Conservation (phyloP, 257 asterid species). For the Nicotiana sylvestris region DNA sequence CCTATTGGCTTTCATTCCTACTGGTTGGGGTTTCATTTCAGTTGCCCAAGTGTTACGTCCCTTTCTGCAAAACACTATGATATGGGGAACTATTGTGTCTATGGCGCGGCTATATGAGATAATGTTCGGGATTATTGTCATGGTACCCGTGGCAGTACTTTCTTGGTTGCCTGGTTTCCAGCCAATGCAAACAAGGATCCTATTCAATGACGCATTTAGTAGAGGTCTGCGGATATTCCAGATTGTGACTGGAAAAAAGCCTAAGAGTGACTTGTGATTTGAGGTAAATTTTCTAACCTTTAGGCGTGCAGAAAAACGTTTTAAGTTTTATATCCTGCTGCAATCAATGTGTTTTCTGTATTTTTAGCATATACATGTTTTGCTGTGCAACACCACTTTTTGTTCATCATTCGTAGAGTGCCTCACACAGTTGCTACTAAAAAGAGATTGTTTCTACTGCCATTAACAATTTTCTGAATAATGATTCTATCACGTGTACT, state of each 20-base stretch:
- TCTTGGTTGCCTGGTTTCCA: constrained; percentile 99
- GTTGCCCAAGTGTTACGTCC: constrained; percentile 85
- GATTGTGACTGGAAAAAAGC: constrained; percentile 78
- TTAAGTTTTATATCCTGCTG: neutral
- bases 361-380: neutral
- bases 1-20: constrained; percentile 84
- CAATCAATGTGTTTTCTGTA: neutral
- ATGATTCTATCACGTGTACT: neutral
- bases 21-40: constrained; percentile 89
- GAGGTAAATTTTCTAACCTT: constrained; percentile 29
- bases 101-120: constrained; percentile 83
- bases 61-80: constrained; percentile 46
- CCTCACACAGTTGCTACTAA: neutral
- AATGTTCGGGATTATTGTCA: constrained; percentile 85
- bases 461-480: neutral
- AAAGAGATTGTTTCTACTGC: neutral
- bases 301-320: neutral
- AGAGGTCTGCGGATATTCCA: constrained; percentile 96
- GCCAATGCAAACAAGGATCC: constrained; percentile 97
- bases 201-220: constrained; percentile 93
- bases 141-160: constrained; percentile 79
- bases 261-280: constrained; percentile 62
- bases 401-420: neutral
- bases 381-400: neutral
- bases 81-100: constrained; percentile 80